These are phyloP conservation scores for Aspergillus ochraceoroseus DNA, from an alignment of 2,329 filamentous ascomycete genomes.

Conservation along the genomic window DNA sequence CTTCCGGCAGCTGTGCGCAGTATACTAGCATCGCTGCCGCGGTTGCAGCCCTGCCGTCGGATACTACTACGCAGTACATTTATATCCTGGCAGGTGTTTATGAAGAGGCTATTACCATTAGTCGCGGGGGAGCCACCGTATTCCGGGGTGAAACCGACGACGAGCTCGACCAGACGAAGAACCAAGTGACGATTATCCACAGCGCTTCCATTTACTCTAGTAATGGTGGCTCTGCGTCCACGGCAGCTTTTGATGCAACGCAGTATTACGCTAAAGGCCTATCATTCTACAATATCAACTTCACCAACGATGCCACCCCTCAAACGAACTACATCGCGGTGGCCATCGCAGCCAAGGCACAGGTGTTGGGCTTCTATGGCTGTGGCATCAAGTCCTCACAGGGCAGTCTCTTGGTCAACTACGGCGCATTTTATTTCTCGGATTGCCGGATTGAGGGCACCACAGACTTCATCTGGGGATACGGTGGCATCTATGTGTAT, in stretches of 20 bases:
- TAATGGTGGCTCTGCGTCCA: slow-evolving; percentile 1
- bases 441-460: slow-evolving; percentile 2
- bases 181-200: neutral
- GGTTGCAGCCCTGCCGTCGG: slow-evolving; percentile 1
- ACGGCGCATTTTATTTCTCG: slow-evolving; percentile 2
- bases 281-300: slow-evolving; percentile 2
- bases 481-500: slow-evolving; percentile 2
- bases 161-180: neutral
- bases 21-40: slow-evolving; percentile 2
- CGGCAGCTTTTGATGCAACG: neutral
- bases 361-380: neutral
- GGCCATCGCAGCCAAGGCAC: slow-evolving; percentile 1
- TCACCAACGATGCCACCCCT: neutral
- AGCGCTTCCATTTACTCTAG: neutral
- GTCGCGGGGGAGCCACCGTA: slow-evolving; percentile 2
- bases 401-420: slow-evolving; percentile 2
- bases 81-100: neutral
- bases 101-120: slow-evolving; percentile 2
- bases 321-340: neutral
- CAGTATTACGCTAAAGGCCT: slow-evolving; percentile 1
- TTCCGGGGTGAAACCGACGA: neutral
- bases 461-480: slow-evolving; percentile 3
- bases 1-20: neutral
- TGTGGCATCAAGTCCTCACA: slow-evolving; percentile 4
- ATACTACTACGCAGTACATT: neutral